Base-by-base conservation (phyloP, 441 rosid genomes). In the Adansonia gregorii region DNA sequence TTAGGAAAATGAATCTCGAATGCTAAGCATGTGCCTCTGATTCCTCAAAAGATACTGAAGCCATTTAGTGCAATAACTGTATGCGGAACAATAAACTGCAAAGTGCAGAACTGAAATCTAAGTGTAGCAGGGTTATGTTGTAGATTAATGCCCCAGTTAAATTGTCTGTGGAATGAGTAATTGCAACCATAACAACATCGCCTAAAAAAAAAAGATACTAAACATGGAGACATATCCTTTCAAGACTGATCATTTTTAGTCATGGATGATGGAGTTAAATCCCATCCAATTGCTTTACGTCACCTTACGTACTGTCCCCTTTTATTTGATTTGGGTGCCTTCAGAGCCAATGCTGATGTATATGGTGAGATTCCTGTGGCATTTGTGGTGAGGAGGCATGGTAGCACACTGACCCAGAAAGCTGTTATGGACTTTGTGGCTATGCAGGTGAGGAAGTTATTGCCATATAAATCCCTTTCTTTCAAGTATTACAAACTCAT, bases 311-410 rank as follows among this genome's bases (percentile, higher is more conserved):
- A 8, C 27, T 8, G 49, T 43, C 46, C 39, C 27, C 31, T 46
- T 27, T 63, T 24, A 51, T 19, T 58, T 22, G 11, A 72, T 52
- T 73, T 48, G 69, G 27, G 39, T 68, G 39, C 43, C 78, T 19
- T 70, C 35, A 93, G 98, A 73, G 89, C 78, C 6, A 20, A 14
- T 43, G 85, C 84, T 74, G 90, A 90, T 75, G 89, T 84, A 73
- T 82, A 78, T 7, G 96, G 95, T 45, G 98, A 95, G 86, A 87
- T 93, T 83, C 98, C 99, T 0, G 90, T 89, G 79, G 98, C 98
- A 46, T 95, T 93, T 58, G 91, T 95, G 39, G 96, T 95, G 45
- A 86, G 85, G 80, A 88, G 74, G 80, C 80, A 73, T 10, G 90
- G 86, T 78, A 78, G 94, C 80, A 12, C 71, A 59, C 80, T 95